These are phyloP conservation scores for Cercospora citrullina DNA, from an alignment of 2,329 filamentous ascomycete genomes.

Conservation along the genomic window DNA sequence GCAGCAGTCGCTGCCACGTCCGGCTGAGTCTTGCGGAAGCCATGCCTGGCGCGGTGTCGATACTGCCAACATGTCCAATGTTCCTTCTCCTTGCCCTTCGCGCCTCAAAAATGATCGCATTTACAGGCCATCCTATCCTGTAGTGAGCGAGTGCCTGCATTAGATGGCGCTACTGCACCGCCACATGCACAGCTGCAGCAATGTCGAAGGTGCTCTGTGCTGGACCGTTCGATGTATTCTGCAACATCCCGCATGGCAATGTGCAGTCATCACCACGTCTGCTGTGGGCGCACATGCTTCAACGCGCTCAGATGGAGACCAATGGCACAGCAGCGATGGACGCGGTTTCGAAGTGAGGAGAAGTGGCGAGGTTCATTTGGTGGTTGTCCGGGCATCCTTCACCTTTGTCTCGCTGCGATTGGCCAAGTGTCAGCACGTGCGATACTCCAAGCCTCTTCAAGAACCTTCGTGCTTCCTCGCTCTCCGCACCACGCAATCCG, in stretches of 20 bases:
- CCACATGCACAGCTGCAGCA: not conserved
- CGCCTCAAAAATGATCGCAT: not conserved
- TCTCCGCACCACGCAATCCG: slow-evolving; percentile 1
- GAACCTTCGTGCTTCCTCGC: slow-evolving; percentile 11
- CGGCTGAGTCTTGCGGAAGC: not conserved
- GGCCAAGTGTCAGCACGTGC: slow-evolving; percentile 14
- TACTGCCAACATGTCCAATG: not conserved
- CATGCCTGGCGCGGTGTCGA: not conserved
- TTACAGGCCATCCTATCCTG: not conserved
- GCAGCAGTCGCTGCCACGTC: not conserved
- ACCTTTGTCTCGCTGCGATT: not conserved
- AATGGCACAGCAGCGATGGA: not conserved
- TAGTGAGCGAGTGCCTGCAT: not conserved
- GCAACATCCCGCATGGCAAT: not conserved
- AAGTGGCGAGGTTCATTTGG: slow-evolving; percentile 6
- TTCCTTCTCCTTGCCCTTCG: not conserved
- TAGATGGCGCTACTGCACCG: not conserved
- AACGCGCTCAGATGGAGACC: not conserved
- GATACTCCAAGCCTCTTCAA: not conserved
- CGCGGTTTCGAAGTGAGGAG: not conserved
- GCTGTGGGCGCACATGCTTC: not conserved
- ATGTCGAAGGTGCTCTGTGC: not conserved
- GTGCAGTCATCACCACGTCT: not conserved
- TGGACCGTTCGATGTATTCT: not conserved
- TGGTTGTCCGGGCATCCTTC: slow-evolving; percentile 5